Base-by-base conservation (phyloP, 139 green algal species). In the Auxenochlorella pyrenoidosa region DNA sequence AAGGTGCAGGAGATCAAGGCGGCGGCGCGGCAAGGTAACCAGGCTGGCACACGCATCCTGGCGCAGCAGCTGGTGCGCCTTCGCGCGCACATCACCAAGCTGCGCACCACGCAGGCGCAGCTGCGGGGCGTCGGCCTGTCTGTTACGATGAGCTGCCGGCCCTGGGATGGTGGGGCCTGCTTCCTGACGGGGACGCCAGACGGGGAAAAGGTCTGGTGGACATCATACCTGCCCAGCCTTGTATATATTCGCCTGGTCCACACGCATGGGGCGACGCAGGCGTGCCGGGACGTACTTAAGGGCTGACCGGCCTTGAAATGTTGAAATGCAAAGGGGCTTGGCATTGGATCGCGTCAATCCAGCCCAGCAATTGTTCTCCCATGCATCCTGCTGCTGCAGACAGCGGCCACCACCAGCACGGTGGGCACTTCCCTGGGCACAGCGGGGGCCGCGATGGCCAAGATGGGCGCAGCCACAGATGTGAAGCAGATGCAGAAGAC, bases 21-120 rank as follows among this genome's bases (percentile, higher is more conserved):
- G 10, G 81, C 87, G 40, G 87, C 87, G 15, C 63, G 47, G 28
- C 71, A 88, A 30, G 88, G 88, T 66, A 95, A 95, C 83, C 58
- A 89, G 47, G 86, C 84, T 18, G 87, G 72, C 30, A 66, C 43
- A 76, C 88, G 28, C 66, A 90, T 94, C 32, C 84, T 95, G 68
- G 93, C 93, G n/a, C 93, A 95, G 86, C 88, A 89, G 19, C 88
- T 95, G 5, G 91, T 95, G 34, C 88, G 93, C 16, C 40, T 97
- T 36, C 78, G 93, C 3, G 83, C 22, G 1, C 94, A 97, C 82
- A 86, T 92, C 43, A 75, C 90, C 30, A 93, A 94, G 75, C 87
- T 97, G 75, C 89, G 89, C 6, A 92, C 88, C 41, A 89, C 88
- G 63, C 71, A 75, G 41, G 93, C 93, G 8, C 91, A 95, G 70